Percentiles rank a stretch among this genome's conserved stretches.
Conservation (phyloP, 306 rosid species). For the Hippophae gyantsensis region DNA sequence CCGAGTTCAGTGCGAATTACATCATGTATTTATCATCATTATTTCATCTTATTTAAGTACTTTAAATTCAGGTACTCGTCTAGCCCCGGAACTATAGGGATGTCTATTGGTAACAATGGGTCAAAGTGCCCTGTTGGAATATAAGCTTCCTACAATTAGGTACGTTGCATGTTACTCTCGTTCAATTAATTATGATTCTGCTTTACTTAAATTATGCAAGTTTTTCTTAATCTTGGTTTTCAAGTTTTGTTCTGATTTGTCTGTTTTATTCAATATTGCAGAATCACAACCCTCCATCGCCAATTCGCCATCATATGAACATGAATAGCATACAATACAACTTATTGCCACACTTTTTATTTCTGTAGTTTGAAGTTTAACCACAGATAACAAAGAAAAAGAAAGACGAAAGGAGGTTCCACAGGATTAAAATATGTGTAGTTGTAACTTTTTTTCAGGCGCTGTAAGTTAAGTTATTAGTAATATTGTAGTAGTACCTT, state of each 20-base stretch:
- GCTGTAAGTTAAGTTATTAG: not conserved
- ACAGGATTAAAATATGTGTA: slow-evolving; percentile 14
- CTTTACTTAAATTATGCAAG: not conserved
- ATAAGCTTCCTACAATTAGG: slow-evolving; percentile 46
- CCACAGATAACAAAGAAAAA: slow-evolving; percentile 26
- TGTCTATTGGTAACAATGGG: slow-evolving; percentile 63
- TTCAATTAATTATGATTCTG: not conserved
- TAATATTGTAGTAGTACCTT: no score
- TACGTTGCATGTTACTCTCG: slow-evolving; percentile 2
- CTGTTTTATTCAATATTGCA: slow-evolving; percentile 15
- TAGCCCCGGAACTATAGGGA: slow-evolving; percentile 69
- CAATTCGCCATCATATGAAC: slow-evolving; percentile 11
- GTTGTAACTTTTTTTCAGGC: slow-evolving; percentile 27
- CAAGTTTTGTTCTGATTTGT: slow-evolving; percentile 9
- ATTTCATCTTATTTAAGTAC: not conserved
- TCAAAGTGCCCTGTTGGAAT: slow-evolving; percentile 69
- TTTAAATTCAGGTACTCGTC: slow-evolving; percentile 56
- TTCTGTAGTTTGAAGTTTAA: slow-evolving; percentile 56
- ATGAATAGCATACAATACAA: slow-evolving; percentile 40
- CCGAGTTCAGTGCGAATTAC: not conserved
- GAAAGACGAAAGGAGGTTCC: no score
- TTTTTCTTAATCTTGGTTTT: not conserved
- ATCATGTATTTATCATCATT: no score
- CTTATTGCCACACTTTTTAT: slow-evolving; percentile 60
- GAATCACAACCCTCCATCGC: slow-evolving; percentile 29